phyloP scores from a whole-genome alignment of 345 rosid genomes.

The Noccaea bulbosa region DNA sequence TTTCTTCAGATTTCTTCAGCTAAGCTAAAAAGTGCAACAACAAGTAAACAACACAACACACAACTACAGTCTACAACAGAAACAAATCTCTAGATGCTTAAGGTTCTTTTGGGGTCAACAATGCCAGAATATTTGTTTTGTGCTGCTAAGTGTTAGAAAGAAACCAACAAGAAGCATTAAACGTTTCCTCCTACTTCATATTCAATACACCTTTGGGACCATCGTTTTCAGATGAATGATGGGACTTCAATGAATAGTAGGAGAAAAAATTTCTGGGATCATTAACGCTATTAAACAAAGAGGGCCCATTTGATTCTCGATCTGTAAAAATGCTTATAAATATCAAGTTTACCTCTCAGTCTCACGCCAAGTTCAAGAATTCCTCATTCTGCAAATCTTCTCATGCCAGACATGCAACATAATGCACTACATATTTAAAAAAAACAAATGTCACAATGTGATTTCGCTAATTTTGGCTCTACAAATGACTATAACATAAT shows the following conservation, averaged over 20 bases:
- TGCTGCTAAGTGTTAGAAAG: constrained; percentile 1
- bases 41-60: neutral
- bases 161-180: constrained; percentile 24
- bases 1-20: constrained; percentile 4
- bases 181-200: constrained; percentile 2
- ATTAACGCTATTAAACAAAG: neutral
- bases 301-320: too few species aligned
- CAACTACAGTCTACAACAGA: neutral
- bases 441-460: too few species aligned
- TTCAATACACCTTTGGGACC: constrained; percentile 18
- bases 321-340: too few species aligned
- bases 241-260: neutral
- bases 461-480: too few species aligned
- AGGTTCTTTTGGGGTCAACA: neutral
- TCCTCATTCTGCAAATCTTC: too few species aligned
- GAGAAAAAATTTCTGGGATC: neutral
- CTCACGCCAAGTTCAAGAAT: too few species aligned
- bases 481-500: too few species aligned
- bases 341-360: too few species aligned
- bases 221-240: constrained; percentile 28
- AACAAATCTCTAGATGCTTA: constrained; percentile 6
- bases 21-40: neutral
- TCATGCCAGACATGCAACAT: too few species aligned
- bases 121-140: neutral
- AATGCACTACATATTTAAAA: too few species aligned